Evolutionary conservation across 768 basidiomycete genomes (phyloP), one percentile per base, ranked within the genome.

Genomic region (Gautieria morchelliformis): DNA sequence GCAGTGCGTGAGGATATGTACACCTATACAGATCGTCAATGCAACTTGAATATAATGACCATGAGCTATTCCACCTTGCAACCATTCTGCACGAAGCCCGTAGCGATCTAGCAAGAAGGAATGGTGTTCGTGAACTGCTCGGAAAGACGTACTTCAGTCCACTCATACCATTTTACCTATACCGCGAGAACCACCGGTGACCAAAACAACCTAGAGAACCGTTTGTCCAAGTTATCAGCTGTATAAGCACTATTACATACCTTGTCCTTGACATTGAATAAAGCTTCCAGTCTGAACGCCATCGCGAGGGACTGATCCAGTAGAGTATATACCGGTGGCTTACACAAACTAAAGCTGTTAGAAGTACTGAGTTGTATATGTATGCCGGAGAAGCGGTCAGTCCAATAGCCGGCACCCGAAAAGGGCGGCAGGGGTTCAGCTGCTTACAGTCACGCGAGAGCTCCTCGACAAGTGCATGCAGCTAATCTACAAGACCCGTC

Each of bases 121-220:
- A 30, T 62, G 57, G 19, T 62, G 57, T 48, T 63, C 39, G 49
- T 24, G 52, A 49, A 50, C 14, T 37, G 14, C 14, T 37, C 2
- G 14, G 14, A 37, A 35, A 42, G 27, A 52, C 22, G 27, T 22
- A 40, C 8, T 55, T 37, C 35, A 14, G 9, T 10, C 14, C 8
- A 37, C 35, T 14, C 72, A 60, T 51, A 77, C 80, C 80, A 82
- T 82, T 70, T 81, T 84, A 5, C 85, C 83, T 32, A 85, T 76
- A 5, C 84, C 84, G 58, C 81, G 71, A 30, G 78, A 81, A 11
- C 84, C 85, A 7, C 85, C 85, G 4, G 83, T 85, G 40, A 84
- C 74, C 22, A 87, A 71, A 5, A 83, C 81, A 15, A 79, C 72
- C 56, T 57, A 24, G 12, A 48, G 24, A 57, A 27, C 27, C 27